A percentile compares a stretch with the other conserved stretches of the same genome.
These are phyloP conservation scores for Haberlea rhodopensis DNA, from an alignment of 257 asterid genomes.

Conservation along the genomic window DNA sequence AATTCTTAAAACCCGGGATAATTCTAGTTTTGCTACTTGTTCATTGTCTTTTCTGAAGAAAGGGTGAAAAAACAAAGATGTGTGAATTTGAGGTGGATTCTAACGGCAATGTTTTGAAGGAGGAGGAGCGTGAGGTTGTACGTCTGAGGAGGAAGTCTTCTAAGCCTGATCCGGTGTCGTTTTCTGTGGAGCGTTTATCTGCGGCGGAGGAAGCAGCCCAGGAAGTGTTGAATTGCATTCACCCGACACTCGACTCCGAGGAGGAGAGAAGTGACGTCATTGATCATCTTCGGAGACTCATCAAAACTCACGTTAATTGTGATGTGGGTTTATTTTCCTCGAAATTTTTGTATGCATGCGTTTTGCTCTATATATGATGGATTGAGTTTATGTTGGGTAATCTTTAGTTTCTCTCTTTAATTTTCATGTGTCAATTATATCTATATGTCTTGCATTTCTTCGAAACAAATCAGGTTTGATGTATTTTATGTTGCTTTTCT, in stretches of 20 bases:
- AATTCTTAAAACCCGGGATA: background rate
- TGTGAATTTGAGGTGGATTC: background rate
- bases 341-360: background rate
- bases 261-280: constrained; percentile 29
- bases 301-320: constrained; percentile 14
- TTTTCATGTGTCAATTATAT: background rate
- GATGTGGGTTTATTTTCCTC: constrained; percentile 8
- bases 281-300: constrained; percentile 25
- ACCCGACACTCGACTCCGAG: constrained; percentile 28
- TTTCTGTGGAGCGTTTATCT: constrained; percentile 11
- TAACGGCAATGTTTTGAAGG: background rate
- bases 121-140: background rate
- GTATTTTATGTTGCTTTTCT: background rate
- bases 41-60: background rate
- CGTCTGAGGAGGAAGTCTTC: background rate
- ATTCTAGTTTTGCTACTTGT: background rate
- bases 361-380: background rate
- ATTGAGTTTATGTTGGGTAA: background rate
- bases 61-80: background rate
- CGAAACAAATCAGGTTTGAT: background rate
- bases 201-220: constrained; percentile 22
- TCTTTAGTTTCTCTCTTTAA: background rate
- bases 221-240: constrained; percentile 26
- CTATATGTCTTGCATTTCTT: background rate
- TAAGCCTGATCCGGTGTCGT: constrained; percentile 18